These are phyloP conservation scores for Aspergillus sparsus DNA, from an alignment of 495 filamentous ascomycete species.

Conservation along the genomic window DNA sequence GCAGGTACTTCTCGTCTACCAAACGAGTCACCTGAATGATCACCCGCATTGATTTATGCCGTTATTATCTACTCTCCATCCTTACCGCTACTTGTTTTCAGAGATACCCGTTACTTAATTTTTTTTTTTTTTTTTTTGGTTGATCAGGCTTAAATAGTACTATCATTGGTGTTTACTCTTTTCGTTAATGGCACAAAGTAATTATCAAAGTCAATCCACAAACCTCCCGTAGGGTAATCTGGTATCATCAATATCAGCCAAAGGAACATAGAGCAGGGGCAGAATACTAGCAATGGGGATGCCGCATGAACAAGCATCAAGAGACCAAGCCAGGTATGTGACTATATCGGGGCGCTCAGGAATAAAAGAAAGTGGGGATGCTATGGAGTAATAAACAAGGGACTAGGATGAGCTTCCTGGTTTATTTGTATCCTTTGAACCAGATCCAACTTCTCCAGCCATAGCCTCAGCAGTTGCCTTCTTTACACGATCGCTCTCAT, in stretches of 20 bases:
- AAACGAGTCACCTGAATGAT: constrained; percentile 30
- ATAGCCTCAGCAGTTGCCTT: constrained; percentile 65
- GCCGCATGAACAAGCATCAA: not conserved
- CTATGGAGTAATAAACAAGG: not conserved
- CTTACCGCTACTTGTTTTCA: constrained; percentile 2
- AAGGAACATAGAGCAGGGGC: constrained; percentile 8
- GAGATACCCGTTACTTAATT: constrained; percentile 21
- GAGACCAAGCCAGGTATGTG: constrained; percentile 9
- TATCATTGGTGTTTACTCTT: constrained; percentile 6
- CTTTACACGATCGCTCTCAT: constrained; percentile 71
- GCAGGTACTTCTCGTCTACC: constrained; percentile 22
- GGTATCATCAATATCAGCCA: constrained; percentile 28
- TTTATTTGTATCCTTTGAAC: constrained; percentile 33
- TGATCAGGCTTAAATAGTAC: not conserved
- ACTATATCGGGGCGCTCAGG: not conserved
- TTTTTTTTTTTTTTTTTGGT: constrained; percentile 1
- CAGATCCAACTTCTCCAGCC: constrained; percentile 32
- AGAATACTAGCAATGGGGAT: not conserved
- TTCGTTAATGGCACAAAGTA: constrained; percentile 1
- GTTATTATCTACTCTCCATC: constrained; percentile 6
- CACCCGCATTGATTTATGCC: not conserved
- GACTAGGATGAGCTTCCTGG: constrained; percentile 32
- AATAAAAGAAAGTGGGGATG: not conserved
- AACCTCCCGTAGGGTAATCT: constrained; percentile 13
- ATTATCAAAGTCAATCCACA: constrained; percentile 1